Percentiles rank a stretch among this genome's conserved stretches.
These are phyloP conservation scores for Daldinia sp. DNA, from an alignment of 2,329 filamentous ascomycete genomes.

Conservation along the genomic window DNA sequence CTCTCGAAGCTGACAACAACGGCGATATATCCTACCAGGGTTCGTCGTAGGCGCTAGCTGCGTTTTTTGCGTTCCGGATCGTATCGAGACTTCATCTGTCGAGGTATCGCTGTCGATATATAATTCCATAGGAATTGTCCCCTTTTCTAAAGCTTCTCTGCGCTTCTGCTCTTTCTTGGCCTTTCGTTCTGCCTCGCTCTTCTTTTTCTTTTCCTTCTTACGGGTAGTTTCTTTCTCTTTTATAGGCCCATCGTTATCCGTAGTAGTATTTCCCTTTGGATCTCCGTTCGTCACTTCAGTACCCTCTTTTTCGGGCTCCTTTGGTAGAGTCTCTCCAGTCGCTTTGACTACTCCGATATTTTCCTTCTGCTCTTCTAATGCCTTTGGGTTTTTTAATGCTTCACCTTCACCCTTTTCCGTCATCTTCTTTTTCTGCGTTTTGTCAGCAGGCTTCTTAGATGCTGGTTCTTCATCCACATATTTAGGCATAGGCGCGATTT, in stretches of 20 bases:
- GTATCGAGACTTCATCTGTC: slow-evolving; percentile 51
- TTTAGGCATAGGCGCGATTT: slow-evolving; percentile 89
- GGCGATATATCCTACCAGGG: slow-evolving; percentile 89
- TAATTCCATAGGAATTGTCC: slow-evolving; percentile 86
- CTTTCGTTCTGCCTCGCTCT: slow-evolving; percentile 91
- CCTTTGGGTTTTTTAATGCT: slow-evolving; percentile 75
- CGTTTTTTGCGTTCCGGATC: slow-evolving; percentile 58
- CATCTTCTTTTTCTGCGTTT: slow-evolving; percentile 72
- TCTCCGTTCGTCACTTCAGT: slow-evolving; percentile 46
- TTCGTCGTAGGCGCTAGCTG: slow-evolving; percentile 86
- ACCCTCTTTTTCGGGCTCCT: slow-evolving; percentile 57
- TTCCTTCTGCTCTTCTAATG: slow-evolving; percentile 70
- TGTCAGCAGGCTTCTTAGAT: slow-evolving; percentile 63
- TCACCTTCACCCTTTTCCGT: slow-evolving; percentile 80
- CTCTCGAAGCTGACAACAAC: slow-evolving; percentile 94
- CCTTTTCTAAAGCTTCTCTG: slow-evolving; percentile 87
- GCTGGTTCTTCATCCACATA: slow-evolving; percentile 73
- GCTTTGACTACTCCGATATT: slow-evolving; percentile 58
- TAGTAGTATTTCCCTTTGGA: slow-evolving; percentile 44
- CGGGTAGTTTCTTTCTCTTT: slow-evolving; percentile 64
- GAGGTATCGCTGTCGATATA: slow-evolving; percentile 75
- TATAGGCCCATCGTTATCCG: slow-evolving; percentile 51
- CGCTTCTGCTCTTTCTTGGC: slow-evolving; percentile 91
- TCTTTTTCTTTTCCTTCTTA: slow-evolving; percentile 97
- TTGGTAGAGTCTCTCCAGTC: slow-evolving; percentile 55